Percentiles rank a stretch among this genome's conserved stretches.
These are phyloP conservation scores for Leishmania turanica DNA, from an alignment of 208 protist species.

Conservation along the genomic window DNA sequence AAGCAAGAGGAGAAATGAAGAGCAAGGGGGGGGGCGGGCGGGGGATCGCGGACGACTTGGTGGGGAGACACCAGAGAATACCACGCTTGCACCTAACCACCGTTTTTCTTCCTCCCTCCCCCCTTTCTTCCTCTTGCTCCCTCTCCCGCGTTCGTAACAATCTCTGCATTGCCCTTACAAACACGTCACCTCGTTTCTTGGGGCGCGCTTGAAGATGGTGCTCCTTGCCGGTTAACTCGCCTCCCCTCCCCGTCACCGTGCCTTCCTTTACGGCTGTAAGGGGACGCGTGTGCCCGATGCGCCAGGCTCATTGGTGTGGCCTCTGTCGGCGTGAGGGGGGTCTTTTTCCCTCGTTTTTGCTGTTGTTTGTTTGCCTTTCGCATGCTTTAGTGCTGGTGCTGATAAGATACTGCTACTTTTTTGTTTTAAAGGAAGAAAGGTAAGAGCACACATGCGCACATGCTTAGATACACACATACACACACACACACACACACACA, in stretches of 20 bases:
- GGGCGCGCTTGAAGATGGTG: background rate
- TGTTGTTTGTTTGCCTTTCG: background rate
- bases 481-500: background rate
- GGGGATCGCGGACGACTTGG: background rate
- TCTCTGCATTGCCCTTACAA: background rate
- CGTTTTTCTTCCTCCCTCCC: background rate
- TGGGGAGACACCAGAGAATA: background rate
- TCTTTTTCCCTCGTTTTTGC: background rate
- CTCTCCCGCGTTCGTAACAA: background rate
- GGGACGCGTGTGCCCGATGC: background rate
- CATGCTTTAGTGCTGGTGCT: background rate
- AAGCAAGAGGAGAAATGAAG: background rate
- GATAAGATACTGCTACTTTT: slow-evolving; percentile 7
- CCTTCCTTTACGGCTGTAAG: background rate
- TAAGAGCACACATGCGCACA: slow-evolving; percentile 2
- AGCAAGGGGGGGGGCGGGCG: background rate
- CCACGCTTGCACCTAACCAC: background rate
- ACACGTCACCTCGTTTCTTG: background rate
- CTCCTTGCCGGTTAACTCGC: background rate
- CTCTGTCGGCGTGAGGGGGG: background rate
- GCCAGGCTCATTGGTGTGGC: background rate
- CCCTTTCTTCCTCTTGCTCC: background rate
- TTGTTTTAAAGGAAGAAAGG: background rate
- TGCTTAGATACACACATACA: background rate
- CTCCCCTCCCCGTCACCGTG: background rate